These are phyloP conservation scores for Grigorovia yakushimaensis DNA, from an alignment of 805 yeast species.

Conservation along the genomic window DNA sequence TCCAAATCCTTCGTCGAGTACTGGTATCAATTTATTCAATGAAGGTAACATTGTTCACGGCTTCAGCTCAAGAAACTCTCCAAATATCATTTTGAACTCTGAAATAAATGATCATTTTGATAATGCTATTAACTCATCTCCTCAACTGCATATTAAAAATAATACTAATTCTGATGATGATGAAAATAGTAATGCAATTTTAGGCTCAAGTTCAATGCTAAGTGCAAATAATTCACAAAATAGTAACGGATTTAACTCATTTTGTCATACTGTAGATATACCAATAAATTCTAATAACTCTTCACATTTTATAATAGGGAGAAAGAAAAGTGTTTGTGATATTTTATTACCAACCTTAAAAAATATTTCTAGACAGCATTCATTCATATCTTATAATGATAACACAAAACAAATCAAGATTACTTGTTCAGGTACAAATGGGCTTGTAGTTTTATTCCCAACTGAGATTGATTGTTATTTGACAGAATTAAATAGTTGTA, in stretches of 20 bases:
- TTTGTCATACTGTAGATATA: slow-evolving; percentile 2
- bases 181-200: background rate
- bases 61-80: background rate
- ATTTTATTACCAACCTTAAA: slow-evolving; percentile 24
- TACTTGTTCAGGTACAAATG: slow-evolving; percentile 76
- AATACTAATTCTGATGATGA: background rate
- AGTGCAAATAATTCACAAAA: background rate
- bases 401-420: slow-evolving; percentile 37
- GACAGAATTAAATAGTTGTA: slow-evolving; percentile 10
- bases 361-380: slow-evolving; percentile 28
- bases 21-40: slow-evolving; percentile 26
- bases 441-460: slow-evolving; percentile 61
- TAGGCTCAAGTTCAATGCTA: background rate
- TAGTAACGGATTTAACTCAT: background rate
- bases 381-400: slow-evolving; percentile 32
- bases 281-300: slow-evolving; percentile 12
- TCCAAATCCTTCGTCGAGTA: slow-evolving; percentile 60
- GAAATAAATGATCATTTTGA: background rate
- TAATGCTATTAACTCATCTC: background rate
- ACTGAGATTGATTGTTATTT: slow-evolving; percentile 29
- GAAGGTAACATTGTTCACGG: background rate
- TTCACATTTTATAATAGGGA: slow-evolving; percentile 22
- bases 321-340: slow-evolving; percentile 25
- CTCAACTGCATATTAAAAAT: background rate
- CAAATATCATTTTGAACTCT: background rate